Base-by-base conservation (phyloP, 2,329 filamentous ascomycete species). In the Macrophomina tecta region DNA sequence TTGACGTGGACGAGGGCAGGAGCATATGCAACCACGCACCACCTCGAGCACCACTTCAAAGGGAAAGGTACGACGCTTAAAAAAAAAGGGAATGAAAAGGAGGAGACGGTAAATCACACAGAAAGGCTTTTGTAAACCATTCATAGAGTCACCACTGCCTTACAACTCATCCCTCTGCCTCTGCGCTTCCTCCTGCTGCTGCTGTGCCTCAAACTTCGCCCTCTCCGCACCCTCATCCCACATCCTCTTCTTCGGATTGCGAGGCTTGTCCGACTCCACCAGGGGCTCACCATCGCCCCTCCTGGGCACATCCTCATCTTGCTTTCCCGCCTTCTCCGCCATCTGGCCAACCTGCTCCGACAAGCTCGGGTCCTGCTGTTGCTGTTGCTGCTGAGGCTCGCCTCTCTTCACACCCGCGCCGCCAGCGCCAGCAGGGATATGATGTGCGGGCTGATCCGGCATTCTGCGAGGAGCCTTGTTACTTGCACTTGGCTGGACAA, bases 221-320 rank as follows among this genome's bases (percentile, higher is more conserved):
- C 69, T 73, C 69, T 79, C 76, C 11, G 75, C 74, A 67, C 73
- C 62, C 67, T 86, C 86, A 70, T 89, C 86, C 81, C 86, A 87
- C 78, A 85, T 84, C 78, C 86, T 84, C 80, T 89, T 89, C 80
- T 85, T 88, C 6, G 86, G 85, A 74, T 89, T 89, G 34, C 75
- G 72, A 32, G 76, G 79, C 69, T 72, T 76, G 70, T 75, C 76
- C 58, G 73, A 76, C 69, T 82, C 73, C 67, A 80, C 69, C 61
- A 84, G 75, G 3, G 81, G 81, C 23, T 78, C 77, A 36, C 85
- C 82, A 69, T 83, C 83, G 1, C 82, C 82, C 68, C 76, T 77
- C 72, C 72, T 66, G 68, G 72, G 68, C 51, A 75, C 75, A 40
- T 76, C 77, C 30, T 71, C 70, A 30, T 61, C 23, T 45, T 56